A percentile compares a stretch with the other conserved stretches of the same genome.
phyloP scores from a whole-genome alignment of 768 basidiomycete genomes.

The Terana coerulea region DNA sequence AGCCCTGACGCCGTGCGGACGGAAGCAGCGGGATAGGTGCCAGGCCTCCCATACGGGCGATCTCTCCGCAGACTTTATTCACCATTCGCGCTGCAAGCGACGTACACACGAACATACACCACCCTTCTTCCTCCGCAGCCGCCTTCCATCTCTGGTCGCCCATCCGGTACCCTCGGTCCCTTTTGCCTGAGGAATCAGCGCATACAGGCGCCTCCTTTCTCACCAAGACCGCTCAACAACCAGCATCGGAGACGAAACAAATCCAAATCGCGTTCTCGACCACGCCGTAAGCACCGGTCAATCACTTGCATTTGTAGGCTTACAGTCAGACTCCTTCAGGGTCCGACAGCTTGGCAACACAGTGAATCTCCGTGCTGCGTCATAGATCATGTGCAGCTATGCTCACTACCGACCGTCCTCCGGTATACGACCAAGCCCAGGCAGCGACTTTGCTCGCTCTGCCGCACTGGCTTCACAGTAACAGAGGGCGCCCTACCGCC shows the following conservation, averaged over 20 bases:
- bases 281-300: background rate
- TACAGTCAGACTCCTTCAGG: background rate
- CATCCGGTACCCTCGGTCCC: conserved; percentile 6
- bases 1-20: conserved; percentile 3
- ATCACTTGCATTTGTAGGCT: background rate
- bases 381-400: too few species aligned
- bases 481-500: too few species aligned
- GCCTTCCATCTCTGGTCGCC: conserved; percentile 3
- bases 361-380: background rate
- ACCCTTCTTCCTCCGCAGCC: conserved; percentile 7
- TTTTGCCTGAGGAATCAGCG: background rate
- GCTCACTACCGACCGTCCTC: too few species aligned
- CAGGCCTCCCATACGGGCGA: background rate
- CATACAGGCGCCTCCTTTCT: background rate
- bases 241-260: conserved; percentile 1
- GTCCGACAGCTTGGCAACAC: background rate
- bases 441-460: too few species aligned
- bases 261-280: background rate
- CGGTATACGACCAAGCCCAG: too few species aligned
- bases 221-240: conserved; percentile 3
- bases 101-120: conserved; percentile 6
- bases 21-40: conserved; percentile 1
- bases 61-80: conserved; percentile 4
- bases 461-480: too few species aligned
- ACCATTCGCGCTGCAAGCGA: background rate